A percentile compares a stretch with the other conserved stretches of the same genome.
These are phyloP conservation scores for Choiromyces venosus DNA, from an alignment of 495 filamentous ascomycete species.

Conservation along the genomic window DNA sequence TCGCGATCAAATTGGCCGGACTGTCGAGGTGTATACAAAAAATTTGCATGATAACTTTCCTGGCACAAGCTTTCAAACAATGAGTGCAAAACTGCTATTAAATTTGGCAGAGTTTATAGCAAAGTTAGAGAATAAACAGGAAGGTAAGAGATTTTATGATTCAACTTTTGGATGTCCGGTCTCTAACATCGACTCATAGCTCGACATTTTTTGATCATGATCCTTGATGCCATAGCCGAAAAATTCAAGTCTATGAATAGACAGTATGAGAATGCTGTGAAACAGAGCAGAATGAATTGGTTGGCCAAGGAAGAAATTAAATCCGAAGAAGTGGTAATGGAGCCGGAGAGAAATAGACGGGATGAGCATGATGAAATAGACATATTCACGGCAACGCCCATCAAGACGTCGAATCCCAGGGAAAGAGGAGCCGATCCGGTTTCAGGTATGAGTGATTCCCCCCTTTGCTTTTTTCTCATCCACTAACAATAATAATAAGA, in stretches of 20 bases:
- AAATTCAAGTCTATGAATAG: conserved; percentile 98
- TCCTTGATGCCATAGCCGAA: conserved; percentile 92
- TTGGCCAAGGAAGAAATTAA: conserved; percentile 60
- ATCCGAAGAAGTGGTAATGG: conserved; percentile 75
- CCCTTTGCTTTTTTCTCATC: conserved; percentile 1
- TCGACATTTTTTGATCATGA: conserved; percentile 93
- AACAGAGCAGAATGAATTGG: conserved; percentile 70
- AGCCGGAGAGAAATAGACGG: conserved; percentile 52
- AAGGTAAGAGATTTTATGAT: conserved; percentile 44
- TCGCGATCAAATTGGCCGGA: conserved; percentile 84
- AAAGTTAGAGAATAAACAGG: conserved; percentile 78
- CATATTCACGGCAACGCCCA: conserved; percentile 92
- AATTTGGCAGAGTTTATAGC: conserved; percentile 98
- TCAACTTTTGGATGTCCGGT: background rate
- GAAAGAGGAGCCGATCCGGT: conserved; percentile 88
- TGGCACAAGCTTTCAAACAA: conserved; percentile 97
- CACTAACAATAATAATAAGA: conserved; percentile 47
- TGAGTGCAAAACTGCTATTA: conserved; percentile 93
- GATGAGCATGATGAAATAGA: conserved; percentile 93
- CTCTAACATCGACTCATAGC: conserved; percentile 45
- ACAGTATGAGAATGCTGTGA: conserved; percentile 89
- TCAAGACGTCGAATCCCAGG: conserved; percentile 87
- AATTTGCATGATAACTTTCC: conserved; percentile 95
- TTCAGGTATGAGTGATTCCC: conserved; percentile 44
- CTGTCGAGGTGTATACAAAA: conserved; percentile 93